Evolutionary conservation across 2,329 filamentous ascomycete genomes (phyloP).

Genomic region (Sporothrix sp.): DNA sequence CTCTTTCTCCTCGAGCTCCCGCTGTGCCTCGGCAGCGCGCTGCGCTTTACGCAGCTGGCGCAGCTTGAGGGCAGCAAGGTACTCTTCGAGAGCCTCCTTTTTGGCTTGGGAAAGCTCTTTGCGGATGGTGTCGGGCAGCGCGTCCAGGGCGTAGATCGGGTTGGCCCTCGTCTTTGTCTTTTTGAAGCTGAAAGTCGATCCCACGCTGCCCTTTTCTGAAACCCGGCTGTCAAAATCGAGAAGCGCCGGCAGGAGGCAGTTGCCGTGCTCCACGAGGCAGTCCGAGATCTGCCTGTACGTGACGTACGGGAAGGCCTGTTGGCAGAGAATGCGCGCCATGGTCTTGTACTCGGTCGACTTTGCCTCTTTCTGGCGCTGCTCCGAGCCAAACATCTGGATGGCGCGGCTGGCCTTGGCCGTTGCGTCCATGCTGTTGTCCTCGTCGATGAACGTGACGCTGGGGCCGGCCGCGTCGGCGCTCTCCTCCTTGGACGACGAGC

Average conservation of each 20-base stretch:
- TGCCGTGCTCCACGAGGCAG: slow-evolving; percentile 19
- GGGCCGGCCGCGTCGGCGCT: slow-evolving; percentile 9
- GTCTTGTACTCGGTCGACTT: slow-evolving; percentile 17
- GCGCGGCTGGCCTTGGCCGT: slow-evolving; percentile 10
- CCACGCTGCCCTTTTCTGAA: slow-evolving; percentile 17
- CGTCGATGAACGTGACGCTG: slow-evolving; percentile 14
- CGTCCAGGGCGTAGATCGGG: slow-evolving; percentile 16
- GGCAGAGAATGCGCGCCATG: slow-evolving; percentile 22
- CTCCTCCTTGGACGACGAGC: neutral
- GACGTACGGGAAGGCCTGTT: slow-evolving; percentile 27
- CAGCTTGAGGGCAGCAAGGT: slow-evolving; percentile 28
- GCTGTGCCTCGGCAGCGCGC: slow-evolving; percentile 19
- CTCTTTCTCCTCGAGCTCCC: slow-evolving; percentile 28
- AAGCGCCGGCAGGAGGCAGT: slow-evolving; percentile 28
- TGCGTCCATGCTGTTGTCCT: slow-evolving; percentile 16
- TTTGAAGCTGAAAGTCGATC: slow-evolving; percentile 23
- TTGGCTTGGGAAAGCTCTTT: slow-evolving; percentile 12
- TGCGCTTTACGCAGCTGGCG: slow-evolving; percentile 20
- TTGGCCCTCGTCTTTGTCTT: slow-evolving; percentile 19
- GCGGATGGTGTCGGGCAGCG: slow-evolving; percentile 17
- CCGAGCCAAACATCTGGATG: slow-evolving; percentile 18
- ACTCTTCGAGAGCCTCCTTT: slow-evolving; percentile 30
- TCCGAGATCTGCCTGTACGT: slow-evolving; percentile 22
- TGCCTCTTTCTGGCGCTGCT: slow-evolving; percentile 14
- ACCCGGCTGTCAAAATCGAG: slow-evolving; percentile 23